These are phyloP conservation scores for Pluteus cervinus DNA, from an alignment of 768 basidiomycete species.

Conservation along the genomic window DNA sequence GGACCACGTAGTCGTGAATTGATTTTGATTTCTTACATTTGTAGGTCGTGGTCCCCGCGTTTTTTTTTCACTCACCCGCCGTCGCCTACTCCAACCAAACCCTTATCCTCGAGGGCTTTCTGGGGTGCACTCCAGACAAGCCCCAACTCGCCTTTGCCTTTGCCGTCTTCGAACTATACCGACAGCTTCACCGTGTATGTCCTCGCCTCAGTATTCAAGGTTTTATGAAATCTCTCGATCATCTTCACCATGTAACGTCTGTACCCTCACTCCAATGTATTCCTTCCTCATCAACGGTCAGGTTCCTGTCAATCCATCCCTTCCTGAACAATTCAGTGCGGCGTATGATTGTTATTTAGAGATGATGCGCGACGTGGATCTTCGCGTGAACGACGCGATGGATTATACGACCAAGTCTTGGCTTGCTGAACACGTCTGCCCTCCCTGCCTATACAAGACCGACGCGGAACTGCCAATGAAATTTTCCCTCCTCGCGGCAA, in stretches of 20 bases:
- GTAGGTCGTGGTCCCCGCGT: background rate
- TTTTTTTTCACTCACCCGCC: conserved; percentile 3
- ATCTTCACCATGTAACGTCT: conserved; percentile 14
- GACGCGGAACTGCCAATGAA: too few species aligned
- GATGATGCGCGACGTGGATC: conserved; percentile 2
- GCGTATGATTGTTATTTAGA: conserved; percentile 10
- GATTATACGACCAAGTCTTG: too few species aligned
- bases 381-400: background rate
- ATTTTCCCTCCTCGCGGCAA: too few species aligned
- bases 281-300: too few species aligned
- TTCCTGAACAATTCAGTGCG: conserved; percentile 6
- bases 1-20: too few species aligned
- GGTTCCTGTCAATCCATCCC: conserved; percentile 2
- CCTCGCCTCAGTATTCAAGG: conserved; percentile 17
- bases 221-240: conserved; percentile 7
- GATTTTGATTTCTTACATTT: too few species aligned
- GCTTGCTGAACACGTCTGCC: too few species aligned
- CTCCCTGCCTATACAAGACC: too few species aligned
- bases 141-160: conserved; percentile 12
- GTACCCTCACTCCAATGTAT: too few species aligned
- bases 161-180: conserved; percentile 14
- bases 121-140: conserved; percentile 12
- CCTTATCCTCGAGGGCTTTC: conserved; percentile 12
- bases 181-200: conserved; percentile 16
- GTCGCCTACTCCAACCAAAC: conserved; percentile 14